Base-by-base conservation (phyloP, 805 yeast genomes). In the Kluyveromyces lactis region DNA sequence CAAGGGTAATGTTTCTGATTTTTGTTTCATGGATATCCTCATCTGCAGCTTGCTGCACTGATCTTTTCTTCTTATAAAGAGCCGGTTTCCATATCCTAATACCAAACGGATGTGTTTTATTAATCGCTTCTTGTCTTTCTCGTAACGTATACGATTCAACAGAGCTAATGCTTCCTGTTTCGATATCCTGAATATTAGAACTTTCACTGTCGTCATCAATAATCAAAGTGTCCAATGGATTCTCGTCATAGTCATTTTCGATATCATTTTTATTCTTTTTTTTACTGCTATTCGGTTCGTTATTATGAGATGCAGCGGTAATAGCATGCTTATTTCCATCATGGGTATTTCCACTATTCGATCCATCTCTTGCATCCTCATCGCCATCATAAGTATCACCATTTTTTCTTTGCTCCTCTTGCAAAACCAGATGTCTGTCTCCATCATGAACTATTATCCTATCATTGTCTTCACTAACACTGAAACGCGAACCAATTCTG, bases 61-160 rank as follows among this genome's bases (percentile, higher is more conserved):
- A 85, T 53, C 98, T 78, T 43, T 75, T 73, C 60, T 92, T 92
- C 59, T 92, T 92, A 64, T 92, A 92, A 41, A 92, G 67, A 2
- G 97, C 96, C 1, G 98, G 98, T 56, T 92, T 92, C 98, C 98
- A 92, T 52, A 92, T 86, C 60, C 95, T 81, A 33, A 92, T 90
- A 71, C 98, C 98, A 54, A 92, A 92, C 0, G 98, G 98, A 67
- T 92, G 98, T 4, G 97, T 87, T 38, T 84, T 79, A 56, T 92
- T 92, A 56, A 92, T 92, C 12, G 98, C 98, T 50, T 85, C 89
- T 61, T 92, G 98, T 48, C 97, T 78, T 50, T 89, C 95, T 44
- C 92, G 71, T 40, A 90, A 69, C 4, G 95, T 92, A 56, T 84
- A 81, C 4, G 95, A 82, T 59, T 90, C 97, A 19, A 75, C 56